Percentiles rank a stretch among this genome's conserved stretches.
Conservation (phyloP, 495 filamentous ascomycete species). For the Annulohypoxylon bovei region DNA sequence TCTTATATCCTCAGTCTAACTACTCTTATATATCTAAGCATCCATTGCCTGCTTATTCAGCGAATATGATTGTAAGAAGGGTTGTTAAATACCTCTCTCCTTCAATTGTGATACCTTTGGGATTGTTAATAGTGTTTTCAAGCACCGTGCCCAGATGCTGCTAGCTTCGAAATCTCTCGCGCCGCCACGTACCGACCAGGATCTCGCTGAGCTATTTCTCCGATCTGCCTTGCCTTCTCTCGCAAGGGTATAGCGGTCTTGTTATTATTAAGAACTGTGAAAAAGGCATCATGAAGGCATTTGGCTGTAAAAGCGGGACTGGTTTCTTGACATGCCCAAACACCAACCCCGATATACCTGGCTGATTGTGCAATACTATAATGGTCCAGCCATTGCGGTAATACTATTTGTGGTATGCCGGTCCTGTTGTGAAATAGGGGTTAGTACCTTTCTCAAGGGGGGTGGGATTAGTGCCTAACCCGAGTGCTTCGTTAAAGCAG, state of each 20-base stretch:
- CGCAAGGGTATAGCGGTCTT: constrained; percentile 7
- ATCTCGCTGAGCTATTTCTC: constrained; percentile 17
- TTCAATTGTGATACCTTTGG: background rate
- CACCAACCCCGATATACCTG: constrained; percentile 60
- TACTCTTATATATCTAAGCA: background rate
- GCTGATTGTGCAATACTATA: constrained; percentile 60
- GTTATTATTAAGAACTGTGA: background rate
- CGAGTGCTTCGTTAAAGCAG: constrained; percentile 63
- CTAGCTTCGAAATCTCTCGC: constrained; percentile 28
- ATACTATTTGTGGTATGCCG: constrained; percentile 61
- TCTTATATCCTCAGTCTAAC: too few species aligned
- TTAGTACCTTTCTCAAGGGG: background rate
- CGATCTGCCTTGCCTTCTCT: constrained; percentile 20
- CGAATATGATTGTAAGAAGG: background rate
- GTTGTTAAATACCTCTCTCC: background rate
- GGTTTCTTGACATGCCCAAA: constrained; percentile 54
- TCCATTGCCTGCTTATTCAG: background rate
- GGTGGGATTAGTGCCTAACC: constrained; percentile 46
- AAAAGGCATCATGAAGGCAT: constrained; percentile 42
- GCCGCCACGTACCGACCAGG: constrained; percentile 28
- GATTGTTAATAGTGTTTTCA: background rate
- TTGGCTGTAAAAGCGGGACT: constrained; percentile 38
- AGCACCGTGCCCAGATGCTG: background rate
- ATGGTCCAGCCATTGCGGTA: constrained; percentile 62
- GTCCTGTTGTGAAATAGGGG: constrained; percentile 44